Conservation (phyloP, 805 yeast species). For the Ascoidea tarda region DNA sequence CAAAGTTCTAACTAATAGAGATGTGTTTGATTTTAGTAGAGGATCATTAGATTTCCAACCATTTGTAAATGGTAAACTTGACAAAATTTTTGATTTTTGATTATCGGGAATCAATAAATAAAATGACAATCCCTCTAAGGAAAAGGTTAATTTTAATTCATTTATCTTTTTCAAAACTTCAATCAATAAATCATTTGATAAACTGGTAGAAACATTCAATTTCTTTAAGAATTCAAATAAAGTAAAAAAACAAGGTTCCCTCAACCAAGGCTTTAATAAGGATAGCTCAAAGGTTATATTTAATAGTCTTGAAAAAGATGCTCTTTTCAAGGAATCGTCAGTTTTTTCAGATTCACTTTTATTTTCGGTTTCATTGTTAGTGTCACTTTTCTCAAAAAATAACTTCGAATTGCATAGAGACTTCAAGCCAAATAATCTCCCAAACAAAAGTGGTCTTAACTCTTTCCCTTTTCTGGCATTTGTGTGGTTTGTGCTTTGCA, state of each 20-base stretch:
- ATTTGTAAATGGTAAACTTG: constrained; percentile 10
- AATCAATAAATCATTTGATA: constrained; percentile 9
- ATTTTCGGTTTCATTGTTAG: constrained; percentile 4
- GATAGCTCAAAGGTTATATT: constrained; percentile 42
- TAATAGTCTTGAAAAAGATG: constrained; percentile 23
- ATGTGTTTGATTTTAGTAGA: constrained; percentile 52
- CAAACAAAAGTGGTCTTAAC: constrained; percentile 68
- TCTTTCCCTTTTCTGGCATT: constrained; percentile 60
- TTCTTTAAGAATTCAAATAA: constrained; percentile 37
- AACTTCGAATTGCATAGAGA: constrained; percentile 46
- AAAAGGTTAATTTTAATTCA: constrained; percentile 38
- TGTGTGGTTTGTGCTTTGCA: constrained; percentile 22
- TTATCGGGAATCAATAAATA: constrained; percentile 37
- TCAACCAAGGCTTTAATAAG: constrained; percentile 61
- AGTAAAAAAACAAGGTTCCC: constrained; percentile 70
- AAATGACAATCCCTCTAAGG: constrained; percentile 73
- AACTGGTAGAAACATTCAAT: not conserved
- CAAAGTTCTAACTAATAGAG: constrained; percentile 44
- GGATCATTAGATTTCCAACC: constrained; percentile 71
- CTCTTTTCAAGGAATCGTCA: constrained; percentile 10
- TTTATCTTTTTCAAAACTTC: constrained; percentile 30
- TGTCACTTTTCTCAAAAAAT: constrained; percentile 16
- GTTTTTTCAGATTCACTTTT: constrained; percentile 8
- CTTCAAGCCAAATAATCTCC: constrained; percentile 75
- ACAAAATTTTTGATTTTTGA: constrained; percentile 5